Percentiles rank a stretch among this genome's conserved stretches.
These are phyloP conservation scores for Podila epigama DNA, from an alignment of 192 early-diverging fungal genomes.

Conservation along the genomic window DNA sequence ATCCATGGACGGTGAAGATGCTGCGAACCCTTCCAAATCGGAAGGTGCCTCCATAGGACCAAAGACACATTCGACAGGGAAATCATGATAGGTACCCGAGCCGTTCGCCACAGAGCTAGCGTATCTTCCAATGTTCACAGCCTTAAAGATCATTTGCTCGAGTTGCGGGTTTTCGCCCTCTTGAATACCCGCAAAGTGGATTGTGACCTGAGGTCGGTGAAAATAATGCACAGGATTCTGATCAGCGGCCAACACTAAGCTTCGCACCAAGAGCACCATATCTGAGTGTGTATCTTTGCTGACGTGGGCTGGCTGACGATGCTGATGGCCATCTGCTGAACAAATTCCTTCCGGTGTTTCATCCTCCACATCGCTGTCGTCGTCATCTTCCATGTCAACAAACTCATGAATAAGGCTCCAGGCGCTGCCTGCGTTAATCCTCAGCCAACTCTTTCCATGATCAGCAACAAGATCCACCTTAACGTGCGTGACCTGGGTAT, in stretches of 20 bases:
- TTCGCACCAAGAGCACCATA: constrained; percentile 26
- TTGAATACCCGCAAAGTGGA: constrained; percentile 34
- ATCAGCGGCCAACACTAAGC: constrained; percentile 38
- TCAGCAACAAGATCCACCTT: constrained; percentile 60
- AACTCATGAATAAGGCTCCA: constrained; percentile 56
- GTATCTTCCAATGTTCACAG: constrained; percentile 13
- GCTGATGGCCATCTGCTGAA: not conserved
- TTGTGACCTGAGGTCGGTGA: constrained; percentile 15
- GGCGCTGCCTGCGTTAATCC: constrained; percentile 58
- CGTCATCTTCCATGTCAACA: constrained; percentile 51
- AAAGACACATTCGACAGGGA: constrained; percentile 18
- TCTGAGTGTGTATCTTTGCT: constrained; percentile 44
- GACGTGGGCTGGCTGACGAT: constrained; percentile 17
- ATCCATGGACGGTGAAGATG: constrained; percentile 12
- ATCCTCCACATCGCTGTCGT: constrained; percentile 32
- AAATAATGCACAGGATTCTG: constrained; percentile 36
- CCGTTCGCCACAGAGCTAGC: constrained; percentile 16
- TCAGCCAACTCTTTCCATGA: constrained; percentile 56
- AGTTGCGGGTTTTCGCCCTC: constrained; percentile 17
- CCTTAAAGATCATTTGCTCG: constrained; percentile 34
- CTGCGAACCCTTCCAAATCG: not conserved
- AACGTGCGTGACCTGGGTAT: constrained; percentile 28
- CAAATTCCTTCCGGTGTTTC: not conserved
- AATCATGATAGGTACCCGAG: not conserved
- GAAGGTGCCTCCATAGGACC: constrained; percentile 3